Evolutionary conservation across 139 green algal species (phyloP).

Genomic region (Chlorella sorokiniana): DNA sequence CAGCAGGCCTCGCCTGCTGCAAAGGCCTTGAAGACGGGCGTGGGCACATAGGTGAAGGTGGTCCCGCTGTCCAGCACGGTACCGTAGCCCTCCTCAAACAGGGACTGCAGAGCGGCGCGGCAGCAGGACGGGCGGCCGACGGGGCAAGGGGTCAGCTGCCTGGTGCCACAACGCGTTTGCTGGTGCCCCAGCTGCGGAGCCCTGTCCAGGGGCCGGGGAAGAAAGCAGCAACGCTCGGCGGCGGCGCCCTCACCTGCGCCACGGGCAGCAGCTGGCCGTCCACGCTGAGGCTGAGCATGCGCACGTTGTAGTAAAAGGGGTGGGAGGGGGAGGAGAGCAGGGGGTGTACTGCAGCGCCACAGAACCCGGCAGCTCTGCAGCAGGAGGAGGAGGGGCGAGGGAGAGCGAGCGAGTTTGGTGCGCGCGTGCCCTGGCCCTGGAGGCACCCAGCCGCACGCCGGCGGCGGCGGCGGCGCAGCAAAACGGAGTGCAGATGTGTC

Average conservation of each 20-base stretch:
- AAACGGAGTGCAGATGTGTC: background rate
- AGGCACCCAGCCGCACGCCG: too few species aligned
- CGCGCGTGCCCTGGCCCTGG: too few species aligned
- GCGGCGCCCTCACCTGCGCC: background rate
- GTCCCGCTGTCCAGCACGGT: slow-evolving; percentile 94
- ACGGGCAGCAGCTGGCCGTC: slow-evolving; percentile 45
- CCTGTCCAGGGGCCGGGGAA: background rate
- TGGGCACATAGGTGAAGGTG: slow-evolving; percentile 95
- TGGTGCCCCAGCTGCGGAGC: background rate
- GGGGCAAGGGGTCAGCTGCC: background rate
- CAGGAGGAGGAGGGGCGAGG: too few species aligned
- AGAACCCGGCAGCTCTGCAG: background rate
- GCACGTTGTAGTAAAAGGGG: slow-evolving; percentile 84
- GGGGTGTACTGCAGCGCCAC: slow-evolving; percentile 66
- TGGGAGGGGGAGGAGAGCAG: slow-evolving; percentile 54
- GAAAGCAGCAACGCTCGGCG: background rate
- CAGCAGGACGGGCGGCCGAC: background rate
- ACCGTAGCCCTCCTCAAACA: slow-evolving; percentile 78
- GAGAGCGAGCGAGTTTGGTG: too few species aligned
- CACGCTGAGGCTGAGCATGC: slow-evolving; percentile 66
- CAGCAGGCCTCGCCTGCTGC: slow-evolving; percentile 28
- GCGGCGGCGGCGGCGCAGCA: background rate
- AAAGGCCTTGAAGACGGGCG: slow-evolving; percentile 69
- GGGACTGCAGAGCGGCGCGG: background rate
- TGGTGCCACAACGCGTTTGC: background rate